phyloP scores from a whole-genome alignment of 305 asterid species.

The Plantago lanceolata region DNA sequence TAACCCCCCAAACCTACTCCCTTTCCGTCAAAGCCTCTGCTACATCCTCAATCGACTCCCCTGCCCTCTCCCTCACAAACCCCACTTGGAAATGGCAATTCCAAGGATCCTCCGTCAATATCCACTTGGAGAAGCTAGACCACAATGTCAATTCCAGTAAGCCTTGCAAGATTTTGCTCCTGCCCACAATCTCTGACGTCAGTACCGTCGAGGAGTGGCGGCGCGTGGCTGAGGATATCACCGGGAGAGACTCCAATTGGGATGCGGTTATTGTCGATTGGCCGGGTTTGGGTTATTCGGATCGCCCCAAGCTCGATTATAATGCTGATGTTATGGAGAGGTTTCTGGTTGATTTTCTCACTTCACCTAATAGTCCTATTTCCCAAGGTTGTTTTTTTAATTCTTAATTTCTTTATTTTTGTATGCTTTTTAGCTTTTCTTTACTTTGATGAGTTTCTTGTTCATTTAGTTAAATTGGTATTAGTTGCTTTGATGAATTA shows the following conservation, averaged over 20 bases:
- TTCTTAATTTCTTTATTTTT: not conserved
- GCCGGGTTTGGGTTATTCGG: constrained; percentile 91
- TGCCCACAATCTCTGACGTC: constrained; percentile 86
- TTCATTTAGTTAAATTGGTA: too few relatives aligned
- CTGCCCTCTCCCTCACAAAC: constrained; percentile 31
- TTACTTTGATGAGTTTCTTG: not conserved
- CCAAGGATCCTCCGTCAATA: constrained; percentile 54
- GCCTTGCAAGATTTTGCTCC: constrained; percentile 56
- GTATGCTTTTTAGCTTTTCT: not conserved
- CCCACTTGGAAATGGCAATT: constrained; percentile 70
- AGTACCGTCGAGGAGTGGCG: constrained; percentile 96
- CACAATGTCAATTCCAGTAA: constrained; percentile 29
- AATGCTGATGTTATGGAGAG: constrained; percentile 80
- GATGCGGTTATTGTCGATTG: constrained; percentile 83
- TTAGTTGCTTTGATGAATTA: too few relatives aligned
- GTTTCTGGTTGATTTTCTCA: constrained; percentile 70
- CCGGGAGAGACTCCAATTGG: constrained; percentile 46
- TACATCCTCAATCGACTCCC: constrained; percentile 38
- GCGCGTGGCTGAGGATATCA: constrained; percentile 68
- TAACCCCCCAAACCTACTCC: too few relatives aligned
- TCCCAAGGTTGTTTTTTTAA: constrained; percentile 33
- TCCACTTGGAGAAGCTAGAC: constrained; percentile 59
- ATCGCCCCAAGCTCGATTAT: constrained; percentile 76
- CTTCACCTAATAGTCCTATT: constrained; percentile 61
- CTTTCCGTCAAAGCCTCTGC: constrained; percentile 33